phyloP scores from a whole-genome alignment of 176 grass and related monocot species.

The Ensete ventricosum region DNA sequence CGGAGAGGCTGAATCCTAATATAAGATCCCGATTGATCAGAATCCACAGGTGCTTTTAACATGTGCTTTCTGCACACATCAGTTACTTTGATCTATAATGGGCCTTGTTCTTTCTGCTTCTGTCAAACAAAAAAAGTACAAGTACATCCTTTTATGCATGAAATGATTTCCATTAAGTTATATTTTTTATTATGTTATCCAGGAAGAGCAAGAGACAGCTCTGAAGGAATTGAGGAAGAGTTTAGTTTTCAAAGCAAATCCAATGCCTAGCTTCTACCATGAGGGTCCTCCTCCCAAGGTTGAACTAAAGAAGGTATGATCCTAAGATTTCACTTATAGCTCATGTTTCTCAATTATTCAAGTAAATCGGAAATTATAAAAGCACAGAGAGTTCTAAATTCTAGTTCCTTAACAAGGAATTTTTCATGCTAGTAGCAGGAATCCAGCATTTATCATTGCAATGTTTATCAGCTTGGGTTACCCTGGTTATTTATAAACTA shows the following conservation, averaged over 20 bases:
- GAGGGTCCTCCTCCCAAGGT: constrained; percentile 70
- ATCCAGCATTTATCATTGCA: background rate
- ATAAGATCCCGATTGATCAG: no score
- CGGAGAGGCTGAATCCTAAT: no score
- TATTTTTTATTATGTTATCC: constrained; percentile 13
- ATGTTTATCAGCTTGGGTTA: background rate
- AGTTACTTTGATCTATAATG: background rate
- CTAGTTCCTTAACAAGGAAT: background rate
- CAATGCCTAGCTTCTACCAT: constrained; percentile 90
- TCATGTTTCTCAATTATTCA: no score
- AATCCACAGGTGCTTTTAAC: no score
- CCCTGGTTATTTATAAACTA: background rate
- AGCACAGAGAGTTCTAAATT: background rate
- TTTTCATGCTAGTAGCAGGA: background rate
- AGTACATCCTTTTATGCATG: background rate
- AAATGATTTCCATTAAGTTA: background rate
- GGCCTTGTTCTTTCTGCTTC: background rate
- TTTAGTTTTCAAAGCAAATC: constrained; percentile 76
- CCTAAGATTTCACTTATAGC: background rate
- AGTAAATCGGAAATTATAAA: background rate
- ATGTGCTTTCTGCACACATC: no score
- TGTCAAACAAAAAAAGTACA: background rate
- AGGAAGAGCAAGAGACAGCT: constrained; percentile 91
- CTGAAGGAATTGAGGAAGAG: constrained; percentile 85
- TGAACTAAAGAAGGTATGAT: constrained; percentile 91